These are phyloP conservation scores for Ascochyta fabae DNA, from an alignment of 2,329 filamentous ascomycete species.

Conservation along the genomic window DNA sequence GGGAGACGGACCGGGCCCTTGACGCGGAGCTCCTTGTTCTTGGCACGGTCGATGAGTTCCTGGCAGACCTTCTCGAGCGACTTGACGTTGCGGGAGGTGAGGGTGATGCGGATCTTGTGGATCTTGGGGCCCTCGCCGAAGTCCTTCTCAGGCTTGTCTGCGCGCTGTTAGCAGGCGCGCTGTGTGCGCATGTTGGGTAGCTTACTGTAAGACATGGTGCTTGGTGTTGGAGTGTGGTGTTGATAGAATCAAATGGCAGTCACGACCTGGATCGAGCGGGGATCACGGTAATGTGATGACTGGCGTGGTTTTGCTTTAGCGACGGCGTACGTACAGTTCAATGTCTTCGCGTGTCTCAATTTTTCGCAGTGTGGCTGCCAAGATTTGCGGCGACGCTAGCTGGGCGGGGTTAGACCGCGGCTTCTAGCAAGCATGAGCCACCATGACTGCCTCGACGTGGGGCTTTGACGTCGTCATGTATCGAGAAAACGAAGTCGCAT, in stretches of 20 bases:
- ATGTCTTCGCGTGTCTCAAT: constrained; percentile 17
- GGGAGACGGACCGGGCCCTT: constrained; percentile 98
- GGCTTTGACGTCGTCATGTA: constrained; percentile 19
- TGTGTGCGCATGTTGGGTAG: neutral
- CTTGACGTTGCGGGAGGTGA: constrained; percentile 93
- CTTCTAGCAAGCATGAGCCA: constrained; percentile 28
- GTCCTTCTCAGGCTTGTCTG: constrained; percentile 87
- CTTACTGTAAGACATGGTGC: constrained; percentile 48
- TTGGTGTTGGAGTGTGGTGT: constrained; percentile 31
- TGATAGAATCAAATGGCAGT: constrained; percentile 47
- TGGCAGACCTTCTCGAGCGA: constrained; percentile 87
- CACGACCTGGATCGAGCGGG: constrained; percentile 55
- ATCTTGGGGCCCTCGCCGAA: constrained; percentile 92
- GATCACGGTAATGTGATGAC: constrained; percentile 63
- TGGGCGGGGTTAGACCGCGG: neutral
- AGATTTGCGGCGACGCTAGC: constrained; percentile 3
- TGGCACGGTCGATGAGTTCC: constrained; percentile 98
- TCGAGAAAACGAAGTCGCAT: constrained; percentile 11
- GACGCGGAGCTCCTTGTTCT: constrained; percentile 97
- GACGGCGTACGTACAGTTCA: constrained; percentile 39
- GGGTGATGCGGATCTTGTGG: constrained; percentile 98
- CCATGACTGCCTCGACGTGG: constrained; percentile 30
- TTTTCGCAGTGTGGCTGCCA: constrained; percentile 20
- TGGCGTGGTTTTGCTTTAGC: constrained; percentile 45
- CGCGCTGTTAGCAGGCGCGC: constrained; percentile 19